Conservation (phyloP, 2,329 filamentous ascomycete genomes). For the Pestalotiopsis sp. region DNA sequence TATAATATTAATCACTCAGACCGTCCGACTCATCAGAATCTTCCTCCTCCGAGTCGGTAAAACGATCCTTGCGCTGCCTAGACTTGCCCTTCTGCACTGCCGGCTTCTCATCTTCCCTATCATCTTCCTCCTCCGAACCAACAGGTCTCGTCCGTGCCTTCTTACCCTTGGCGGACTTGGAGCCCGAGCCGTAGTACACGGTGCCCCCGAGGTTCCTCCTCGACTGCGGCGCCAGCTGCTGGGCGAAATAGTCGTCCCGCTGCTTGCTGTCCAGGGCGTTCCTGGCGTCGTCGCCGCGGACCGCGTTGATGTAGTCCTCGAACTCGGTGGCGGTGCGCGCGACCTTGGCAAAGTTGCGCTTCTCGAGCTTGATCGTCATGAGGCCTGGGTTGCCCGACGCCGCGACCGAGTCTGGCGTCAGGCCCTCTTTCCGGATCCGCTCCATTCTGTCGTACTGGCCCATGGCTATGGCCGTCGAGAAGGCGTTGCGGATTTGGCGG, state of each 20-base stretch:
- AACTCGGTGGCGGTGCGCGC: constrained; percentile 20
- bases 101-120: not conserved
- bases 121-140: not conserved
- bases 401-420: constrained; percentile 15
- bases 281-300: constrained; percentile 14
- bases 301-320: constrained; percentile 14
- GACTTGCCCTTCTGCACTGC: not conserved
- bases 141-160: not conserved
- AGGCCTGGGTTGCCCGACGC: constrained; percentile 14
- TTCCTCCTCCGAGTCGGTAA: not conserved
- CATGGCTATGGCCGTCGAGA: constrained; percentile 26
- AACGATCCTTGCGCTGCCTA: not conserved
- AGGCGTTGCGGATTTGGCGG: constrained; percentile 29
- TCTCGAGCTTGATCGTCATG: constrained; percentile 15
- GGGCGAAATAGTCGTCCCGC: constrained; percentile 19
- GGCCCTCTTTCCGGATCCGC: constrained; percentile 5
- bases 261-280: not conserved
- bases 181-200: not conserved
- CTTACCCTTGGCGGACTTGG: not conserved
- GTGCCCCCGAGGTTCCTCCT: not conserved
- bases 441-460: constrained; percentile 18
- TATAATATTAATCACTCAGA: not conserved
- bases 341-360: constrained; percentile 16
- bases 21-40: not conserved
- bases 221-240: constrained; percentile 8